A percentile compares a stretch with the other conserved stretches of the same genome.
Conservation (phyloP, 129 eudicot species). For the Flaveria trinervia region DNA sequence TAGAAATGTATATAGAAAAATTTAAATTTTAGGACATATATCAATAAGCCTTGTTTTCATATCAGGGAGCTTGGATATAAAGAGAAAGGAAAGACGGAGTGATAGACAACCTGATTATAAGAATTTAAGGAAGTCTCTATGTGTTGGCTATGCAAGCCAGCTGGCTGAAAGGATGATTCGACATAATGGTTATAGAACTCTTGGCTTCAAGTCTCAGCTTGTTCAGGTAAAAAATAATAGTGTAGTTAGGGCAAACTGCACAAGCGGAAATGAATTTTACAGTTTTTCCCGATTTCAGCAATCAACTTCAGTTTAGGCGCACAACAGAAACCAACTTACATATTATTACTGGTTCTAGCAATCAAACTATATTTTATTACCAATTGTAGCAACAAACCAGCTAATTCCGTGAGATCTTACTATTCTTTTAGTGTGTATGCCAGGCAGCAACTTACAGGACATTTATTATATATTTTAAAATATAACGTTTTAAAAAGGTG, state of each 20-base stretch:
- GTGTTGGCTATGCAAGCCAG: slow-evolving; percentile 89
- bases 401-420: neutral
- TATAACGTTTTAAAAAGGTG: too few species aligned
- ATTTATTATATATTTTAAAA: neutral
- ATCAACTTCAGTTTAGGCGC: neutral
- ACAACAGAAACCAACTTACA: neutral
- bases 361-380: neutral
- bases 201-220: slow-evolving; percentile 87
- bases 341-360: neutral
- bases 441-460: neutral
- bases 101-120: slow-evolving; percentile 57
- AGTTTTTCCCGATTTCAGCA: neutral
- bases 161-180: slow-evolving; percentile 88
- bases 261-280: neutral
- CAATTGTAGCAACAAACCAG: neutral
- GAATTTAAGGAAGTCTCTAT: slow-evolving; percentile 76
- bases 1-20: neutral
- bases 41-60: neutral
- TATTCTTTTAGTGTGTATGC: neutral
- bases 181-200: slow-evolving; percentile 81
- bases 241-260: neutral
- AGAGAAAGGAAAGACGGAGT: slow-evolving; percentile 55
- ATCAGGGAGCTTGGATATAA: slow-evolving; percentile 64
- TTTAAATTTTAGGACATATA: neutral
- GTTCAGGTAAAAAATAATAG: slow-evolving; percentile 60